These are phyloP conservation scores for Venturia nashicola DNA, from an alignment of 2,329 filamentous ascomycete genomes.

Conservation along the genomic window DNA sequence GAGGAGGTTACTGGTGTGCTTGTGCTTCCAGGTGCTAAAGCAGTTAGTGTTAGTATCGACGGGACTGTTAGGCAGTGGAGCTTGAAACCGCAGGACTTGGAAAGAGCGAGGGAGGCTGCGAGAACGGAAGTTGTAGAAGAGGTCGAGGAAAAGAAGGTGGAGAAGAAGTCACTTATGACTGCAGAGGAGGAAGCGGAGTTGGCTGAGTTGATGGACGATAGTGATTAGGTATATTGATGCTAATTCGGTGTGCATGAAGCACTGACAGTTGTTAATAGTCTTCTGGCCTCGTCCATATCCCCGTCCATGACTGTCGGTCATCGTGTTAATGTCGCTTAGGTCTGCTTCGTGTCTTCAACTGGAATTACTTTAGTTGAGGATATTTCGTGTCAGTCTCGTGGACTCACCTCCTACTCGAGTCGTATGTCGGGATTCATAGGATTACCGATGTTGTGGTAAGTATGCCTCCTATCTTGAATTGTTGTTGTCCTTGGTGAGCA, in stretches of 20 bases:
- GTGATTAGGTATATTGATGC: slow-evolving; percentile 33
- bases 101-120: slow-evolving; percentile 38
- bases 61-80: slow-evolving; percentile 79
- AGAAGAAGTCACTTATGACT: slow-evolving; percentile 48
- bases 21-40: slow-evolving; percentile 37
- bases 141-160: slow-evolving; percentile 33
- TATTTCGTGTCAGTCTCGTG: not conserved
- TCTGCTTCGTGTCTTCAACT: not conserved
- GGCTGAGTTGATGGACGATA: slow-evolving; percentile 77
- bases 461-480: not conserved
- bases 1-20: slow-evolving; percentile 82
- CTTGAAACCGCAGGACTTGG: slow-evolving; percentile 48
- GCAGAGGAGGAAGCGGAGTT: slow-evolving; percentile 88
- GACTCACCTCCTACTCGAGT: not conserved
- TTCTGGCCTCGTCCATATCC: not conserved
- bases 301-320: not conserved
- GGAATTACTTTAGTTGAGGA: not conserved
- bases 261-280: not conserved
- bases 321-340: not conserved
- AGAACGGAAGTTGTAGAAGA: slow-evolving; percentile 34
- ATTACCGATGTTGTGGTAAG: not conserved
- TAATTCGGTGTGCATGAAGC: not conserved
- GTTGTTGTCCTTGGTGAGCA: not conserved
- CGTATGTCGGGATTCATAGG: not conserved
- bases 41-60: slow-evolving; percentile 83